Conservation (phyloP, 345 rosid genomes). For the Eucalyptus albens region DNA sequence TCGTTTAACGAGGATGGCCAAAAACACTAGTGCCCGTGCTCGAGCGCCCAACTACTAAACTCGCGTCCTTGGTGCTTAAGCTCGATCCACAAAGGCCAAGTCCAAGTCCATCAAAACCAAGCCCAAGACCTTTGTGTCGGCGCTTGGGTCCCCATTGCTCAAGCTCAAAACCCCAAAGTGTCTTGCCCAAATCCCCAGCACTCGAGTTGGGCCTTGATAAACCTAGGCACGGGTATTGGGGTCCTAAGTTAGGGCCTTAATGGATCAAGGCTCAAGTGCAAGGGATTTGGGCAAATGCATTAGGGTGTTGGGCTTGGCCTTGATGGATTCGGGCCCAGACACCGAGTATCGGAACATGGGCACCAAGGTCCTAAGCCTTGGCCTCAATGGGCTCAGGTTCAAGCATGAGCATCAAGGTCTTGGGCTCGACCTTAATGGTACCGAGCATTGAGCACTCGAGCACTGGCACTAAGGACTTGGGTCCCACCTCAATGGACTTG, state of each 20-base stretch:
- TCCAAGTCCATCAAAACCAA: not conserved
- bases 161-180: not conserved
- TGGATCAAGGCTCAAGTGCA: not conserved
- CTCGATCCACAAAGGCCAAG: not conserved
- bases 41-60: no score
- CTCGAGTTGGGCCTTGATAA: not conserved
- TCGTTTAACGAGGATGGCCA: not conserved
- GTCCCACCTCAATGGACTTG: not conserved
- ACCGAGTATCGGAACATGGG: rapidly evolving
- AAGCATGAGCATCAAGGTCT: not conserved
- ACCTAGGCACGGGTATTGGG: not conserved
- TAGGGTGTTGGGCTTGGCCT: not conserved
- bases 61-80: rapidly evolving
- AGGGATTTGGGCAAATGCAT: not conserved
- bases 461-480: not conserved
- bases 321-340: not conserved
- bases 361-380: not conserved
- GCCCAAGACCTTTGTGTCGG: not conserved
- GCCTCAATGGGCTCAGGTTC: not conserved
- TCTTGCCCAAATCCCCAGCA: not conserved
- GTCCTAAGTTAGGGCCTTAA: not conserved
- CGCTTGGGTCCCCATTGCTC: no score
- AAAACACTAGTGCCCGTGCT: not conserved
- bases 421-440: not conserved
- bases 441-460: not conserved